These are phyloP conservation scores for Termitomyces sp. DNA, from an alignment of 768 basidiomycete genomes.

Conservation along the genomic window DNA sequence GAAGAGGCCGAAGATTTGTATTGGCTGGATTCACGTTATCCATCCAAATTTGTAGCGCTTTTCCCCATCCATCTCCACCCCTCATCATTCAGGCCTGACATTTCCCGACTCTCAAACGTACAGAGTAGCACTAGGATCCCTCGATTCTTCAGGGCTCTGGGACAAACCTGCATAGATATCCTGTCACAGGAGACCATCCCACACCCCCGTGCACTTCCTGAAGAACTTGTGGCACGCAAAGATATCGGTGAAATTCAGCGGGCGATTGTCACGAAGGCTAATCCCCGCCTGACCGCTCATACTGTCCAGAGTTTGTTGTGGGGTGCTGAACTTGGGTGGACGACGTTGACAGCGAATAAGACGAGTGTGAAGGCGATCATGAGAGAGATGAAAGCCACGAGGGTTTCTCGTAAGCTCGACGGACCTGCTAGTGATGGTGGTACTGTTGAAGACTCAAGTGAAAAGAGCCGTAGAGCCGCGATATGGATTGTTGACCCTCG, in stretches of 20 bases:
- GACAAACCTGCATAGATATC: constrained; percentile 51
- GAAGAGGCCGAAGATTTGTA: constrained; percentile 41
- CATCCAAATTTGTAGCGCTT: constrained; percentile 49
- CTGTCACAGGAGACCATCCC: constrained; percentile 44
- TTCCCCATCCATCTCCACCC: constrained; percentile 56
- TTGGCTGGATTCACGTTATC: constrained; percentile 65
- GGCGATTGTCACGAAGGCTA: constrained; percentile 49
- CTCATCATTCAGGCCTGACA: constrained; percentile 17
- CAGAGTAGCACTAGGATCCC: constrained; percentile 3
- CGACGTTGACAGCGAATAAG: constrained; percentile 85
- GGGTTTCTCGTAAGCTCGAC: constrained; percentile 30
- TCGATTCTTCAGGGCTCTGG: constrained; percentile 48
- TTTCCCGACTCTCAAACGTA: constrained; percentile 8
- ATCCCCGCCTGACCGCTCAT: constrained; percentile 67
- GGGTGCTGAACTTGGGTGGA: constrained; percentile 71
- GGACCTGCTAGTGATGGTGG: constrained; percentile 17
- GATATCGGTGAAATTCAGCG: constrained; percentile 43
- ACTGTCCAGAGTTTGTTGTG: constrained; percentile 72
- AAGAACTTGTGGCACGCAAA: constrained; percentile 14
- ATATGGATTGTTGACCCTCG: constrained; percentile 80
- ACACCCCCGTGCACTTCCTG: constrained; percentile 29
- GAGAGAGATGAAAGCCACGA: constrained; percentile 53
- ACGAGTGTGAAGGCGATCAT: constrained; percentile 75
- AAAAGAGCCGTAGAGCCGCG: constrained; percentile 20
- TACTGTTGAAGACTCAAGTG: constrained; percentile 7